These are phyloP conservation scores for Moelleriella libera DNA, from an alignment of 2,329 filamentous ascomycete genomes.

Conservation along the genomic window DNA sequence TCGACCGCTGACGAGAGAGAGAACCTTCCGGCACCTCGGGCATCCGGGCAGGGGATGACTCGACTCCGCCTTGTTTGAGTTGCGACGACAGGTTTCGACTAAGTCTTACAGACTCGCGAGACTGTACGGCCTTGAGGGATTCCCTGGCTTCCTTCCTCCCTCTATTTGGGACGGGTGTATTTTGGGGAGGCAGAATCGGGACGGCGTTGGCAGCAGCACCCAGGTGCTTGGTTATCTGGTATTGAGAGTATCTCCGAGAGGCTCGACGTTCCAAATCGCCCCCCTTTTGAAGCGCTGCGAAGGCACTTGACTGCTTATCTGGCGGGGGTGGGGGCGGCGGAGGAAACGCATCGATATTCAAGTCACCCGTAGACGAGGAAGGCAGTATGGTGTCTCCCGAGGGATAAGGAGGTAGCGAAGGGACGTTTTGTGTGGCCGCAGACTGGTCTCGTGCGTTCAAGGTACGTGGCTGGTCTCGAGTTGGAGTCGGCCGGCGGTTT, in stretches of 20 bases:
- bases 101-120: conserved; percentile 35
- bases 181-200: conserved; percentile 74
- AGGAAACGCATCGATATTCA: conserved; percentile 51
- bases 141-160: conserved; percentile 68
- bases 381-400: conserved; percentile 40
- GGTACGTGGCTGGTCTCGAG: conserved; percentile 35
- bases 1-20: conserved; percentile 8
- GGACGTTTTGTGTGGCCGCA: conserved; percentile 61
- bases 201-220: conserved; percentile 70
- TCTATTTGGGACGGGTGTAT: conserved; percentile 70
- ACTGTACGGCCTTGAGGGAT: conserved; percentile 58
- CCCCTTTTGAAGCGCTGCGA: conserved; percentile 80
- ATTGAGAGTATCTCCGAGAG: conserved; percentile 85
- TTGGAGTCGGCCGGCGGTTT: conserved; percentile 29
- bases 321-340: conserved; percentile 59
- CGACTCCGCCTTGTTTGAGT: conserved; percentile 26
- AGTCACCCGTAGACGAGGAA: conserved; percentile 21
- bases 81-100: conserved; percentile 33
- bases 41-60: conserved; percentile 48
- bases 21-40: conserved; percentile 52
- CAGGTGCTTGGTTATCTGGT: conserved; percentile 90
- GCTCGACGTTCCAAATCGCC: conserved; percentile 86
- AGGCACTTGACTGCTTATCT: conserved; percentile 74
- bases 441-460: conserved; percentile 46
- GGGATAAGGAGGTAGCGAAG: conserved; percentile 60